Evolutionary conservation across 495 filamentous ascomycete species (phyloP), one percentile per base, ranked within the genome.

Genomic region (Penicillium bovifimosum): DNA sequence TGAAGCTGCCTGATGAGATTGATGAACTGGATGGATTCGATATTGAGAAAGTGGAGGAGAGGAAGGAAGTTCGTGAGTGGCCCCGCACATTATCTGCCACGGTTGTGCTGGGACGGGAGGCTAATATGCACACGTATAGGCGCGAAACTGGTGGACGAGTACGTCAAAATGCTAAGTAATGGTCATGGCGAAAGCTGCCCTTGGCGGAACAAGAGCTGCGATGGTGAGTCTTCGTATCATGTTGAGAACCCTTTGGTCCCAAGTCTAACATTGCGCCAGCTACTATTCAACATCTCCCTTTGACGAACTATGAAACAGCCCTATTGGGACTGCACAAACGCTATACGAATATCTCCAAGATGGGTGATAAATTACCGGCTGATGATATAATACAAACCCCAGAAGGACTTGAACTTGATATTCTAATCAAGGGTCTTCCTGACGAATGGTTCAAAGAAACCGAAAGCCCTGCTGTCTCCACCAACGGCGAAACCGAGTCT

Each of bases 141-240:
- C 8, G 56, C 58, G 14, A 82, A 80, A 40, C 72, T 98, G 18
- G 86, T 95, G n/a, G 77, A 88, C 32, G 83, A 84, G 55, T 96
- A 95, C 58, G 67, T 71, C 6, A 80, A 81, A 35, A 71, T 88
- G 62, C 81, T 96, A 41, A 68, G 86, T 17, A 79, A 80, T n/a
- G 84, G 80, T 24, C 93, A 98, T 65, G 78, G 81, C n/a, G 86
- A 87, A 47, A 81, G 78, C 52, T 98, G 93, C 66, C 77, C 90
- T 10, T 98, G 95, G 95, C 78, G 86, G 56, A 85, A 80, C 69
- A 83, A 80, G 47, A 88, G 88, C 13, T 95, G 90, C 64, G 88
- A 92, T 71, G 87, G 87, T 92, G 70, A 51, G 76, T 61, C 16
- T 41, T 38, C 13, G 1, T 17, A 13, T 42, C 3, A 28, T 6